These are phyloP conservation scores for Cutaneotrichosporon sp. DNA, from an alignment of 1,284 basidiomycete species.

Conservation along the genomic window DNA sequence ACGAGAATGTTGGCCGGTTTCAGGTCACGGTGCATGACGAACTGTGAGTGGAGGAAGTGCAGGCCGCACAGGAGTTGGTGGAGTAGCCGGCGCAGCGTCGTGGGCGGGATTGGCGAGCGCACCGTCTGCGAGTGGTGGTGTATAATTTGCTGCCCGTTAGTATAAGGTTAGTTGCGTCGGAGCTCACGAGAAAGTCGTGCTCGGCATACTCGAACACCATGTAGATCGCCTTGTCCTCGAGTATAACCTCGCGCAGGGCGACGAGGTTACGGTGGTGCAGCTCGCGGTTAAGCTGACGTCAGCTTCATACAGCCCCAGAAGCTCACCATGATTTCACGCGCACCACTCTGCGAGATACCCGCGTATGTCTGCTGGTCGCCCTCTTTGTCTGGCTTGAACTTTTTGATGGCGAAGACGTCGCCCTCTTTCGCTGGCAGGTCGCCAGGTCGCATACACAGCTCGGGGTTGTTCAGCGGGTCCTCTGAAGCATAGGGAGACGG, in stretches of 20 bases:
- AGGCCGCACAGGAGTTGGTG: constrained; percentile 96
- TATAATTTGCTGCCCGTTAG: constrained; percentile 74
- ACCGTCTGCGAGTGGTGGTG: constrained; percentile 92
- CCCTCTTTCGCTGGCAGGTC: constrained; percentile 56
- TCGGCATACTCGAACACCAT: constrained; percentile 99
- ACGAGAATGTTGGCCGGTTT: constrained; percentile 99
- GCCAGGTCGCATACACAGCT: constrained; percentile 52
- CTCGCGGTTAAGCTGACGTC: constrained; percentile 76
- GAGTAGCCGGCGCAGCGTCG: constrained; percentile 85
- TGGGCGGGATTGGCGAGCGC: constrained; percentile 62
- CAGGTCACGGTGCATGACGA: constrained; percentile 67
- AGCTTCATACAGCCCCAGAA: not conserved
- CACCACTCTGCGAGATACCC: constrained; percentile 95
- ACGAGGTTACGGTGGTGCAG: constrained; percentile 90
- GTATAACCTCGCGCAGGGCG: constrained; percentile 83
- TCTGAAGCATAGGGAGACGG: constrained; percentile 7
- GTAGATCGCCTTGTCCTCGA: constrained; percentile 96
- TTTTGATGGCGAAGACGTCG: constrained; percentile 90
- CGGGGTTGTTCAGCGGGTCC: constrained; percentile 40
- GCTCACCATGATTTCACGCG: constrained; percentile 86
- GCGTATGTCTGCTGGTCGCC: constrained; percentile 89
- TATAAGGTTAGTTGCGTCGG: not conserved
- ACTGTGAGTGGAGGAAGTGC: constrained; percentile 87
- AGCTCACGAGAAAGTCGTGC: constrained; percentile 84
- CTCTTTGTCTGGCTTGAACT: constrained; percentile 99